These are phyloP conservation scores for Craterostigma plantagineum DNA, from an alignment of 257 asterid species.

Conservation along the genomic window DNA sequence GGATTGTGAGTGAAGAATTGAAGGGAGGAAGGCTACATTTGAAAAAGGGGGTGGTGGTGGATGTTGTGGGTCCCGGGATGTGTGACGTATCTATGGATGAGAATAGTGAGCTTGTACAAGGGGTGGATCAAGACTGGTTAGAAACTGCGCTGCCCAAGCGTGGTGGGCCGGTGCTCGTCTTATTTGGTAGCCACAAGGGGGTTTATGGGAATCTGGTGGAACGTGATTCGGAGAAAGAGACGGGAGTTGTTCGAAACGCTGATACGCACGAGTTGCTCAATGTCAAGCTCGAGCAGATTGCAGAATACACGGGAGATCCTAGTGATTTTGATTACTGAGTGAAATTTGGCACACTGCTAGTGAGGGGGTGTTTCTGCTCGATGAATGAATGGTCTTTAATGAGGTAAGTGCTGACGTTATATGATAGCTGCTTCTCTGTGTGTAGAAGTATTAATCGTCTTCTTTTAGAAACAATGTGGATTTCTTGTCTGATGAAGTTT, in stretches of 20 bases:
- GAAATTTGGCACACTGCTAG: no score
- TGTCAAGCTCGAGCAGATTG: conserved; percentile 77
- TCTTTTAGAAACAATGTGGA: no score
- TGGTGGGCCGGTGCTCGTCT: conserved; percentile 65
- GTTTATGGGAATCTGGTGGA: conserved; percentile 63
- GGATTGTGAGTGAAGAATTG: conserved; percentile 40
- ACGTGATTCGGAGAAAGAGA: conserved; percentile 59
- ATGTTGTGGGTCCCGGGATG: conserved; percentile 55
- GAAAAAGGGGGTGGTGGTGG: conserved; percentile 67
- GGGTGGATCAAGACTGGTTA: conserved; percentile 49
- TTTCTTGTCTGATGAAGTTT: no score
- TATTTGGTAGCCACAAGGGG: conserved; percentile 61
- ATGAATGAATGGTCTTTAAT: no score
- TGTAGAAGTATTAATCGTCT: no score
- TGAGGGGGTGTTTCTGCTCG: no score
- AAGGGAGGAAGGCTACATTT: conserved; percentile 52
- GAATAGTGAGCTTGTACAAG: conserved; percentile 53
- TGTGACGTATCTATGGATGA: conserved; percentile 64
- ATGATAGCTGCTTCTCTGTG: no score
- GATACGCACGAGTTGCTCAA: conserved; percentile 50
- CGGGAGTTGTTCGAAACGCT: conserved; percentile 48
- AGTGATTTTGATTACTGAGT: conserved; percentile 51
- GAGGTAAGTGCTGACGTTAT: no score
- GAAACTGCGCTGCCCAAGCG: conserved; percentile 73
- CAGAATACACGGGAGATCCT: conserved; percentile 85